phyloP scores from a whole-genome alignment of 306 rosid species.

The Glycine soja region DNA sequence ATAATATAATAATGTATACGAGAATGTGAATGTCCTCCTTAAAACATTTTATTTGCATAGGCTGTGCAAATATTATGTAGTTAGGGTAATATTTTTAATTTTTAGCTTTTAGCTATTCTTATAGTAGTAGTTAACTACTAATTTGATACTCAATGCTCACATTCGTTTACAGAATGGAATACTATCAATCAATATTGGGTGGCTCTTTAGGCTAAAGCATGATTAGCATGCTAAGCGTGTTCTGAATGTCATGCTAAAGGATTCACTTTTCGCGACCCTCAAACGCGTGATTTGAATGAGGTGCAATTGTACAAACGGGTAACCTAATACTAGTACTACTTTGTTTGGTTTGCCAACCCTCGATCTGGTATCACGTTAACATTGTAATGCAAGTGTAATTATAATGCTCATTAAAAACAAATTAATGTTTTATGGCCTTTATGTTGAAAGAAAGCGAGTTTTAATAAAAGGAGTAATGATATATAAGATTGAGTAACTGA shows the following conservation, averaged over 20 bases:
- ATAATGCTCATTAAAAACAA: not conserved
- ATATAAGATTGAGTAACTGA: too few relatives aligned
- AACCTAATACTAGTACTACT: too few relatives aligned
- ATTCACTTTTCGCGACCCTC: not conserved
- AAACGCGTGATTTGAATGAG: not conserved
- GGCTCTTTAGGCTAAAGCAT: not conserved
- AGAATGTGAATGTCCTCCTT: not conserved
- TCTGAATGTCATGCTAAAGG: not conserved
- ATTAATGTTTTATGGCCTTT: not conserved
- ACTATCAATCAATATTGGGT: not conserved
- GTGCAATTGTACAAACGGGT: too few relatives aligned
- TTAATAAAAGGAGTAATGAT: not conserved
- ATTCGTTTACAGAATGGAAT: too few relatives aligned
- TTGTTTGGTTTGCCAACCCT: not conserved
- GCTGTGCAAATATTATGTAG: too few relatives aligned
- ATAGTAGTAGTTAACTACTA: too few relatives aligned
- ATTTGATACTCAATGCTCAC: too few relatives aligned
- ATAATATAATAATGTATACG: not conserved
- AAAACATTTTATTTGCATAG: not conserved
- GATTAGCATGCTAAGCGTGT: not conserved
- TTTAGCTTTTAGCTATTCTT: too few relatives aligned
- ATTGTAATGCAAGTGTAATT: not conserved
- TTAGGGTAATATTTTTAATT: too few relatives aligned
- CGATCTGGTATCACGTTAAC: not conserved
- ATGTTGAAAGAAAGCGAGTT: not conserved